phyloP scores from a whole-genome alignment of 2,329 filamentous ascomycete species.

The Neofusicoccum cordaticola region DNA sequence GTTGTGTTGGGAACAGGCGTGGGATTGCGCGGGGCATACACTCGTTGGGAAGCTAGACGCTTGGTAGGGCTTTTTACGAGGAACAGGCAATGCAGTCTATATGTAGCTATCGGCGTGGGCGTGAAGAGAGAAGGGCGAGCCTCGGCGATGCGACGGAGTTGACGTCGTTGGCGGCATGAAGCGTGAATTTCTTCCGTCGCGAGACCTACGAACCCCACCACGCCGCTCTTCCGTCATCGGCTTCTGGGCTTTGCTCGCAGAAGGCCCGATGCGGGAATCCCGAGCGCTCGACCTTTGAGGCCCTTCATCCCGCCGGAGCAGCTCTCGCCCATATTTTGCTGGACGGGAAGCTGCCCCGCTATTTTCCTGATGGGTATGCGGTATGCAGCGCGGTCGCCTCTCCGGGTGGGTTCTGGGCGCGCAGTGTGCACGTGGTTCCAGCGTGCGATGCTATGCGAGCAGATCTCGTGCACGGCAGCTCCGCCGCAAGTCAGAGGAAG shows the following conservation, averaged over 20 bases:
- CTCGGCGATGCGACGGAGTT: constrained; percentile 1
- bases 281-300: neutral
- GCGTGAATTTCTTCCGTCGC: constrained; percentile 13
- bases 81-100: neutral
- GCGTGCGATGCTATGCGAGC: neutral
- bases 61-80: neutral
- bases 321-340: neutral
- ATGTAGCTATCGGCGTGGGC: neutral
- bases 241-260: neutral
- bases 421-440: neutral
- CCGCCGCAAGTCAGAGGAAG: too few species aligned
- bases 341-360: neutral
- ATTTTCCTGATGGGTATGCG: neutral
- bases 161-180: constrained; percentile 13
- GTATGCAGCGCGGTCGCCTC: neutral
- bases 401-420: constrained; percentile 1
- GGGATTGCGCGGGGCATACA: constrained; percentile 12
- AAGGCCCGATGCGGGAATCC: constrained; percentile 3
- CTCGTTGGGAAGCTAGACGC: constrained; percentile 5
- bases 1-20: constrained; percentile 4
- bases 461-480: too few species aligned
- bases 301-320: neutral
- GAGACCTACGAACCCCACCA: constrained; percentile 9
- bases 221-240: constrained; percentile 14
- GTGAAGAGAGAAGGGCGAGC: neutral